These are phyloP conservation scores for Bolboschoenoplectus hybrid DNA, from an alignment of 202 grass and related monocot genomes.

Conservation along the genomic window DNA sequence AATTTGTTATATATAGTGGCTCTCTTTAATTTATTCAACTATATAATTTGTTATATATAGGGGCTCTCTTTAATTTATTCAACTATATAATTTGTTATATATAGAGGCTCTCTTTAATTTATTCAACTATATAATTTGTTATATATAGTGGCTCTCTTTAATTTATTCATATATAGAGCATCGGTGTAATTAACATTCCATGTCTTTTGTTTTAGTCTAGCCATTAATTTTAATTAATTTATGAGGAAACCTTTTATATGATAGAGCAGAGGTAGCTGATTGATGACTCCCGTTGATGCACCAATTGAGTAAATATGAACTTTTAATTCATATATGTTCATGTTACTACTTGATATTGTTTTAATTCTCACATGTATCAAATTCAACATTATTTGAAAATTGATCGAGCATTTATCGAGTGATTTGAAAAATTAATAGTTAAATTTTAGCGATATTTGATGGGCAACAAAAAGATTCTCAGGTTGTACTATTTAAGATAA, in stretches of 20 bases:
- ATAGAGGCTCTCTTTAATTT: not conserved
- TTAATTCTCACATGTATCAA: no score
- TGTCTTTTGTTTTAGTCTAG: no score
- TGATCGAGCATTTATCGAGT: not conserved
- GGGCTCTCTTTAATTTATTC: not conserved
- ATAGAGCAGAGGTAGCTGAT: not conserved
- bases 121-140: no score
- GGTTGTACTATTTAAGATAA: not conserved
- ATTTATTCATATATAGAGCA: not conserved
- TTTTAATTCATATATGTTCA: not conserved
- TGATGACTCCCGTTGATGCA: not conserved
- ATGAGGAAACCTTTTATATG: not conserved
- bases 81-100: slow-evolving; percentile 2
- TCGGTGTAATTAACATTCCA: not conserved
- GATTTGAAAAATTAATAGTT: not conserved
- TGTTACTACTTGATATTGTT: no score
- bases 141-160: not conserved
- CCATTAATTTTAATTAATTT: not conserved
- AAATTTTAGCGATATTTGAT: not conserved
- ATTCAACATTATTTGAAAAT: not conserved
- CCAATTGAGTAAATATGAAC: not conserved
- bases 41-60: no score
- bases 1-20: not conserved
- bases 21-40: not conserved
- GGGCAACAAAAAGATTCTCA: not conserved